Evolutionary conservation across 805 yeast genomes (phyloP), one percentile per base, ranked within the genome.

Genomic region (Lipomyces kockii): DNA sequence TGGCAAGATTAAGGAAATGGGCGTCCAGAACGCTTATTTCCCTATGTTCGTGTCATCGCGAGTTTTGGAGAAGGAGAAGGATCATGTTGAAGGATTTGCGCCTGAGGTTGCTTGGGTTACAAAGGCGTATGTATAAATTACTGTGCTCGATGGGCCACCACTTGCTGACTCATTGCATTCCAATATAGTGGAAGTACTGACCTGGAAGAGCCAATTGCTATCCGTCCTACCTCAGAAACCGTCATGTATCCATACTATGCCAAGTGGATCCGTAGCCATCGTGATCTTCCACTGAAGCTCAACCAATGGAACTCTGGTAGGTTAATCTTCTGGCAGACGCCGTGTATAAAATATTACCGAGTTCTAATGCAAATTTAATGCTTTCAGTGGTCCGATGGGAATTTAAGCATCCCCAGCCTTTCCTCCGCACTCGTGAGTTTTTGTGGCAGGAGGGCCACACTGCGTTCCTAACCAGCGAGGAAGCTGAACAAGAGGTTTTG

Each of bases 21-120:
- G 98, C 72, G 99, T 96, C 68, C 87, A 89, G 76, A 95, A 95
- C 81, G 89, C 98, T 32, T 94, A 94, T 80, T 95, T 95, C 90
- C 99, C 99, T 72, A 91, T 95, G 98, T 95, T 95, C 77, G 98
- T 95, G 61, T 92, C 98, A 9, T 84, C 91, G 58, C 86, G 88
- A 74, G 99, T 96, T 27, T 84, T 95, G 76, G 98, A 96, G 82
- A 92, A 89, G 82, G 99, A 95, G 84, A 95, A 95, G 82, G 99
- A 95, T 78, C 99, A 95, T 79, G 87, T 95, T 74, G 99, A 95
- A 81, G 99, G 99, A 57, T 95, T 95, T 79, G 99, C 99, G 58
- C 99, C 99, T 32, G 99, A 95, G 81, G 99, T 95, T 65, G 99
- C 99, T 32, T 95, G 99, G 99, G 99, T 95, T 74, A 95, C 99